Base-by-base conservation (phyloP, 768 basidiomycete species). In the Pulveroboletus sp. region DNA sequence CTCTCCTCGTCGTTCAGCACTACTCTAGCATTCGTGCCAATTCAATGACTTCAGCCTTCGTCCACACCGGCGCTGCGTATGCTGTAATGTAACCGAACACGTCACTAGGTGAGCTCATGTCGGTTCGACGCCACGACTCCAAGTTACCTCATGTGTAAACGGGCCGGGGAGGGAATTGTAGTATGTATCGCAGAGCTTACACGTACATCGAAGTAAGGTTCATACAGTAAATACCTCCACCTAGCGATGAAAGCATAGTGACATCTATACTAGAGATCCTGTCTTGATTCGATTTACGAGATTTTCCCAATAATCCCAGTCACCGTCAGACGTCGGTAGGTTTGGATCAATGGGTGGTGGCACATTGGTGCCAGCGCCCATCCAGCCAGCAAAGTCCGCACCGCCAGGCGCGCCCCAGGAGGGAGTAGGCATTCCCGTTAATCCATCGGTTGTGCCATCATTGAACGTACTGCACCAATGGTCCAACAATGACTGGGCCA, bases 391-490 rank as follows among this genome's bases (percentile, higher is more conserved):
- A 37, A 81, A 74, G 57, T 86, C 84, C 30, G 73, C 72, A 42
- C 75, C 71, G 12, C 78, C 77, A 7, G 78, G 74, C 12, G 80
- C 80, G 18, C 77, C 77, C 85, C 85, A 86, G 8, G 82, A 76
- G 54, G 81, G 60, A 5, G 71, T 67, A 37, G 71, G 72, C 43
- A 72, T 73, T 27, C 75, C 73, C 18, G 72, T 71, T 3, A 74
- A 64, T 18, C 75, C 71, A 56, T 85, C 82, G 2, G 80, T 57
- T 2, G 78, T 75, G 10, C 82, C 77, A 50, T 83, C 85, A 60
- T 80, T 86, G 56, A 89, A 79, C n/a, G 83, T 82, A 54, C 83
- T 85, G 61, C 82, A 86, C 89, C 90, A 92, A 54, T 90, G 85
- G 64, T 93, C 89, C 41, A 93, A 71, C 48, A 93, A 65, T 10